Conservation (phyloP, 805 yeast species). For the Kluyveromyces aestuarii region DNA sequence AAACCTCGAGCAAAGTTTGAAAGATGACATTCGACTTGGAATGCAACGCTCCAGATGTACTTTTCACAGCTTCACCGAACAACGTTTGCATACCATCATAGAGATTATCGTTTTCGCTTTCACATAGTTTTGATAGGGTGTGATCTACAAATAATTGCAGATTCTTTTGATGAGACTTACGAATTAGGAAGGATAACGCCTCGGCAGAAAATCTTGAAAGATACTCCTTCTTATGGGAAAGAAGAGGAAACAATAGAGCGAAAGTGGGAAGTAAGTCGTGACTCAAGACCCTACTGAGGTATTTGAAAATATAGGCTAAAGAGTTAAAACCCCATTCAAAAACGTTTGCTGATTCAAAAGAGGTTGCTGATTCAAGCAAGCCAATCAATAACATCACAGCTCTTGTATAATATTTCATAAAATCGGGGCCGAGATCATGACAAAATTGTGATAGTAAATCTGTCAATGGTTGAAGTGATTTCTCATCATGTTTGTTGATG, state of each 20-base stretch:
- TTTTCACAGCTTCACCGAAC: slow-evolving; percentile 64
- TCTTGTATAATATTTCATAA: slow-evolving; percentile 55
- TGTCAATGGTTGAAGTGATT: slow-evolving; percentile 70
- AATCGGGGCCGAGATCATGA: slow-evolving; percentile 89
- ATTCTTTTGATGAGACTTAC: slow-evolving; percentile 48
- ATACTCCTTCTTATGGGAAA: slow-evolving; percentile 51
- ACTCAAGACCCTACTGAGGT: slow-evolving; percentile 56
- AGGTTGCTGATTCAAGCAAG: slow-evolving; percentile 34
- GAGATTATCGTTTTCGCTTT: slow-evolving; percentile 32
- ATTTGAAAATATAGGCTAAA: slow-evolving; percentile 83
- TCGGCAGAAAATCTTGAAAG: slow-evolving; percentile 82
- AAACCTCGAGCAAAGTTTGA: slow-evolving; percentile 32
- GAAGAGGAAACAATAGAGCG: slow-evolving; percentile 49
- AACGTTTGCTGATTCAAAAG: slow-evolving; percentile 47
- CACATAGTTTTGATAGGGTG: slow-evolving; percentile 30
- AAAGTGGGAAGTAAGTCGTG: slow-evolving; percentile 64
- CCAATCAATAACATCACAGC: slow-evolving; percentile 43
- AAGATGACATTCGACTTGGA: slow-evolving; percentile 55
- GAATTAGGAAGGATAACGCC: slow-evolving; percentile 73
- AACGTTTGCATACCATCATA: slow-evolving; percentile 55
- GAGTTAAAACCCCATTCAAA: slow-evolving; percentile 81
- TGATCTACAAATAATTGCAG: slow-evolving; percentile 39
- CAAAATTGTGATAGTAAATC: slow-evolving; percentile 79
- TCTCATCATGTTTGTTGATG: slow-evolving; percentile 48
- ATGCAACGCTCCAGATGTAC: slow-evolving; percentile 65